Evolutionary conservation across 73 alveolate genomes (phyloP).

Genomic region (Uronychia setigera): DNA sequence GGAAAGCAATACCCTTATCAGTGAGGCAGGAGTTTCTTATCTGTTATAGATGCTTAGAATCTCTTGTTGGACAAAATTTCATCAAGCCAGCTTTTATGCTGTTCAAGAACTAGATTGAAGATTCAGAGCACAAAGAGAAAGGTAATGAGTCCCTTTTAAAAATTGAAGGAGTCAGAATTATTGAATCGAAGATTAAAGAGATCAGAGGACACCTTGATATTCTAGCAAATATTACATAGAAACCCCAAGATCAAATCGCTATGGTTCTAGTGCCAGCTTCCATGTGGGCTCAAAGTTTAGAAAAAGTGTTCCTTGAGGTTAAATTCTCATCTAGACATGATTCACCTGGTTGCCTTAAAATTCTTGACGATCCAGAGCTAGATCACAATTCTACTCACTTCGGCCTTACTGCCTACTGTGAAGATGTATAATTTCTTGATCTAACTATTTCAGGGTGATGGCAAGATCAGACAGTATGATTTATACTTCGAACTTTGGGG

Average conservation of each 20-base stretch:
- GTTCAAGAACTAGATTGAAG: neutral
- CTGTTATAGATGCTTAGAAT: neutral
- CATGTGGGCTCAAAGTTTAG: slow-evolving; percentile 67
- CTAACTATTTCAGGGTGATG: slow-evolving; percentile 11
- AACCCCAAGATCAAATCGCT: neutral
- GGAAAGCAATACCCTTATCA: neutral
- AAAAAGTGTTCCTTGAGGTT: slow-evolving; percentile 21
- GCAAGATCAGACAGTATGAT: slow-evolving; percentile 15
- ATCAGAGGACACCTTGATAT: neutral
- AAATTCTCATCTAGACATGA: slow-evolving; percentile 43
- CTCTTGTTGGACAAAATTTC: neutral
- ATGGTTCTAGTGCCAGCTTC: slow-evolving; percentile 66
- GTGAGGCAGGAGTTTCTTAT: neutral
- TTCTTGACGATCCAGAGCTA: slow-evolving; percentile 29
- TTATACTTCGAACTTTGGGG: slow-evolving; percentile 28
- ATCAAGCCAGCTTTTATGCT: neutral
- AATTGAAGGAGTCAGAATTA: neutral
- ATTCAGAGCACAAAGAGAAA: neutral
- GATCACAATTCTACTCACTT: neutral
- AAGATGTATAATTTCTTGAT: neutral
- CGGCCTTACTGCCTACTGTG: slow-evolving; percentile 20
- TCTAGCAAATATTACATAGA: neutral
- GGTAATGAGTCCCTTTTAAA: neutral
- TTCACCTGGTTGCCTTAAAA: slow-evolving; percentile 62
- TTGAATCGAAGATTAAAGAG: neutral